Evolutionary conservation across 108 stramenopile species (phyloP).

Genomic region (Cyclostephanos tholiformis): DNA sequence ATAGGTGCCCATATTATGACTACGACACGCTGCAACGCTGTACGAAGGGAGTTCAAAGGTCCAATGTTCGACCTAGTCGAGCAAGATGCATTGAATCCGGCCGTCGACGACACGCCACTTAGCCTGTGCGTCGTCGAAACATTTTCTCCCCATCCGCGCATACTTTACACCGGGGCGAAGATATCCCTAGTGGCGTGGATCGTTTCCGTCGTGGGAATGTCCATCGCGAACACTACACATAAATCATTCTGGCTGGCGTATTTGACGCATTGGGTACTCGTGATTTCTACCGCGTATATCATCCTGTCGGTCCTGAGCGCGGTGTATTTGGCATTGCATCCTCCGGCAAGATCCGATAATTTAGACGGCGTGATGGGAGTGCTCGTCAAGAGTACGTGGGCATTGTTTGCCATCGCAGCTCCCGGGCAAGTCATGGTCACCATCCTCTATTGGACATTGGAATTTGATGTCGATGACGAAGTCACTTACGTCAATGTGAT

Average conservation of each 20-base stretch:
- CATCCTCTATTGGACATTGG: constrained; percentile 23
- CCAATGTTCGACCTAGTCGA: too few species aligned
- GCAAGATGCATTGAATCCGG: too few species aligned
- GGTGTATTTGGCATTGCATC: constrained; percentile 8
- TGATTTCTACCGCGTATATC: background rate
- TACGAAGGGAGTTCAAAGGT: too few species aligned
- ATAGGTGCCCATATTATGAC: too few species aligned
- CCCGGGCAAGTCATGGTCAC: constrained; percentile 27
- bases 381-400: constrained; percentile 4
- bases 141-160: constrained; percentile 14
- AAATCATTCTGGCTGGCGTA: constrained; percentile 22
- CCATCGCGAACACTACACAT: background rate
- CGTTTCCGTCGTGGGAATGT: constrained; percentile 9
- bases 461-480: constrained; percentile 9
- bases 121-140: constrained; percentile 1
- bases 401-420: constrained; percentile 24
- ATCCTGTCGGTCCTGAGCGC: constrained; percentile 9
- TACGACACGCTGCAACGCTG: too few species aligned
- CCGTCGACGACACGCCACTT: background rate
- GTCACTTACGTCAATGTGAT: constrained; percentile 12
- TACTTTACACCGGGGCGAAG: background rate
- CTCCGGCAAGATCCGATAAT: background rate
- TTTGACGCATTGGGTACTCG: constrained; percentile 21
- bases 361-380: background rate
- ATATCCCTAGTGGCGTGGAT: constrained; percentile 10